These are phyloP conservation scores for Stromatinia cepivora DNA, from an alignment of 2,329 filamentous ascomycete species.

Conservation along the genomic window DNA sequence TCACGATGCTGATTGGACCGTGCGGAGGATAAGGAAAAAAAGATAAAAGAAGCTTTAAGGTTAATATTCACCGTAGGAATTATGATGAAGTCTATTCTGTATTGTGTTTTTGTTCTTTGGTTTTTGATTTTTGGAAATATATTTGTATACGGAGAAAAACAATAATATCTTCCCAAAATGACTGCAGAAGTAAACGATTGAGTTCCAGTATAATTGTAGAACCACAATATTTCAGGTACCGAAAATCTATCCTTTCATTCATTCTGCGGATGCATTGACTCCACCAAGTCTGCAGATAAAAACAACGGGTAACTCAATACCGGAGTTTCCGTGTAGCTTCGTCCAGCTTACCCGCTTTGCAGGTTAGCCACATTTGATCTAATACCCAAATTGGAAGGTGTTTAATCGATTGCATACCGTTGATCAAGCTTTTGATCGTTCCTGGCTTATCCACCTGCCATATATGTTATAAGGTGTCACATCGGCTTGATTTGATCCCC, in stretches of 20 bases:
- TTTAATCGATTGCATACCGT: not conserved
- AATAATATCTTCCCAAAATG: not conserved
- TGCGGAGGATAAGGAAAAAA: too few species aligned
- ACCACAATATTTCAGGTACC: not conserved
- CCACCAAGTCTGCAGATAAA: too few species aligned
- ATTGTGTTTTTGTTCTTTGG: too few species aligned
- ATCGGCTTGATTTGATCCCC: not conserved
- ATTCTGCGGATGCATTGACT: too few species aligned
- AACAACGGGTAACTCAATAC: too few species aligned
- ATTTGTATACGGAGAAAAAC: not conserved
- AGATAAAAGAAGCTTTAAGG: too few species aligned
- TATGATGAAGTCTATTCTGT: too few species aligned
- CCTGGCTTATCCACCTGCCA: conserved; percentile 9
- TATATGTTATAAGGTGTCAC: not conserved
- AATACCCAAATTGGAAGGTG: not conserved
- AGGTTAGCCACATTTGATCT: not conserved
- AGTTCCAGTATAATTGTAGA: not conserved
- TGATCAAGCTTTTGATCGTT: conserved; percentile 1
- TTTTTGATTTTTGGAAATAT: not conserved
- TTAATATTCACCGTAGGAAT: too few species aligned
- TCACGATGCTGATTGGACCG: too few species aligned
- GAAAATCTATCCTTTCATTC: not conserved
- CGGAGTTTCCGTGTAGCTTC: too few species aligned
- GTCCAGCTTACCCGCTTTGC: too few species aligned
- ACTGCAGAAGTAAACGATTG: not conserved